A percentile compares a stretch with the other conserved stretches of the same genome.
Conservation (phyloP, 1,139 yeast genomes). For the Sporopachydermia cereana region DNA sequence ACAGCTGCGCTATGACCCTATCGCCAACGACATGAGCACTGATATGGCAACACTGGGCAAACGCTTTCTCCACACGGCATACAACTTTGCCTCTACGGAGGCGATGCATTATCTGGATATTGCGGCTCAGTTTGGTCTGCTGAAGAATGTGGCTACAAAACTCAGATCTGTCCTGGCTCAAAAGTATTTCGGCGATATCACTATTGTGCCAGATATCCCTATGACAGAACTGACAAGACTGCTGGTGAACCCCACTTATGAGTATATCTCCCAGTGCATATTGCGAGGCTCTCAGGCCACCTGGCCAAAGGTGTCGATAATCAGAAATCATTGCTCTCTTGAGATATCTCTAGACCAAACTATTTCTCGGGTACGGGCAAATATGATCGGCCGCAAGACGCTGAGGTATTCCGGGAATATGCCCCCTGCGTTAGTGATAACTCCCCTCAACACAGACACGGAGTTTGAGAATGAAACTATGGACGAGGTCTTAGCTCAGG, state of each 20-base stretch:
- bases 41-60: constrained; percentile 20
- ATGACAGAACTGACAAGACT: constrained; percentile 48
- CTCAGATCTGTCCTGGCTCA: constrained; percentile 69
- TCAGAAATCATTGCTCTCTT: constrained; percentile 78
- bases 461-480: neutral
- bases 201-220: constrained; percentile 70
- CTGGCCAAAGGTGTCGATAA: constrained; percentile 83
- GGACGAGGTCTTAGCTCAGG: neutral
- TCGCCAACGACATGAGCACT: constrained; percentile 10
- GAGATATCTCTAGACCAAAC: constrained; percentile 82
- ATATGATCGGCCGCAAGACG: constrained; percentile 34
- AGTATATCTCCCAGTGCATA: constrained; percentile 56
- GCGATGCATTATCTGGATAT: constrained; percentile 67
- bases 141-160: constrained; percentile 61
- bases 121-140: constrained; percentile 62
- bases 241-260: constrained; percentile 70
- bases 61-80: constrained; percentile 41
- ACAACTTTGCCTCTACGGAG: constrained; percentile 56
- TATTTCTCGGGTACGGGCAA: constrained; percentile 53
- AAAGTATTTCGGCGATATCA: constrained; percentile 85
- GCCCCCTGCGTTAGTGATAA: constrained; percentile 2
- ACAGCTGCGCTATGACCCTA: constrained; percentile 11
- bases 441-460: neutral
- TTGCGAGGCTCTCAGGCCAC: constrained; percentile 83
- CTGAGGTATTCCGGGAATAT: neutral